phyloP scores from a whole-genome alignment of 2,329 filamentous ascomycete species.

The Dactylellina cionopaga region DNA sequence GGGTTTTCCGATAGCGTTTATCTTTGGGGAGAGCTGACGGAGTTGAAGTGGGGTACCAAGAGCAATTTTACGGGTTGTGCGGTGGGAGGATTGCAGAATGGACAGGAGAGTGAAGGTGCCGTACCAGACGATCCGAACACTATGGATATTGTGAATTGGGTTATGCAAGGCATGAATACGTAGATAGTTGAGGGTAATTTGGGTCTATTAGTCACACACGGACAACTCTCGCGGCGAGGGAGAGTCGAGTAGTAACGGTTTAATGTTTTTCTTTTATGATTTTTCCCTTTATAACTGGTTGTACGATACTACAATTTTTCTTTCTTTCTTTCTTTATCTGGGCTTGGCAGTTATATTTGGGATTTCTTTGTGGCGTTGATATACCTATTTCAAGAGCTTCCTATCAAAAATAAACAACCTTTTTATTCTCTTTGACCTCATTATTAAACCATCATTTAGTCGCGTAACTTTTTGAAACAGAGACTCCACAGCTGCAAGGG shows the following conservation, averaged over 20 bases:
- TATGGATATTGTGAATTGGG: constrained; percentile 32
- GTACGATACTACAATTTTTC: neutral
- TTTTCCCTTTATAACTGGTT: neutral
- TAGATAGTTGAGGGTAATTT: no score
- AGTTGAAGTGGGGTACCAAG: constrained; percentile 43
- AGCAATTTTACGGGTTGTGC: constrained; percentile 32
- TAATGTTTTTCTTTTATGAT: neutral
- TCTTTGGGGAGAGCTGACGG: constrained; percentile 34
- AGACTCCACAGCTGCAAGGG: no score
- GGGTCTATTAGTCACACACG: no score
- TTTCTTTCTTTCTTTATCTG: neutral
- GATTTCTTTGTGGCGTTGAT: neutral
- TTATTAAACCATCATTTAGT: no score
- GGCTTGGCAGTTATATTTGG: neutral
- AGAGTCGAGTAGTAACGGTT: no score
- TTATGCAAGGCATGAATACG: constrained; percentile 14
- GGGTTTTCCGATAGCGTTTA: constrained; percentile 26
- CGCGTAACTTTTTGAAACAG: no score
- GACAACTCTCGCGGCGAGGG: no score
- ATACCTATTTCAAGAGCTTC: no score
- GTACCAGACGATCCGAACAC: constrained; percentile 35
- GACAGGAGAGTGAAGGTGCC: constrained; percentile 16
- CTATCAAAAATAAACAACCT: no score
- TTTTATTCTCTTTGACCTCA: no score
- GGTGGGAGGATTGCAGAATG: constrained; percentile 38